Percentiles rank a stretch among this genome's conserved stretches.
These are phyloP conservation scores for Picea engelmannii DNA, from an alignment of 83 land plant genomes.

Conservation along the genomic window DNA sequence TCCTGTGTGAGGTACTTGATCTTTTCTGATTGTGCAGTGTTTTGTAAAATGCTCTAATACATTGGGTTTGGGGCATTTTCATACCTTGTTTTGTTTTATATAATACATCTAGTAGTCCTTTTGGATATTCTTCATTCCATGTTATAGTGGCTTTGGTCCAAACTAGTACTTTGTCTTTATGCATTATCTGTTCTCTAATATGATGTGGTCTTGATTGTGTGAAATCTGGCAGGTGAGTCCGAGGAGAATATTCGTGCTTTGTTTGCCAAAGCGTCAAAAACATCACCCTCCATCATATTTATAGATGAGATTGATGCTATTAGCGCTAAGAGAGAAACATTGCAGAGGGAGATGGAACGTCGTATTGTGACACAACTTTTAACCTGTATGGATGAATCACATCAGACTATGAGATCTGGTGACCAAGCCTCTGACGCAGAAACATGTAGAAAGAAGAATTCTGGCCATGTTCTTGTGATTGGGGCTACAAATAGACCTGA, in stretches of 20 bases:
- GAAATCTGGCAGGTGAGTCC: constrained; percentile 69
- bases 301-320: constrained; percentile 99
- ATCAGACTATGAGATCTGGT: constrained; percentile 25
- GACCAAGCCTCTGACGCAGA: constrained; percentile 31
- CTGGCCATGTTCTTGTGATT: constrained; percentile 88
- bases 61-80: not conserved
- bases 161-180: not conserved
- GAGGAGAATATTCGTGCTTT: constrained; percentile 90
- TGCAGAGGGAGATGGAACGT: constrained; percentile 94
- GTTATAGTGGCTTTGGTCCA: not conserved
- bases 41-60: not conserved
- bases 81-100: not conserved
- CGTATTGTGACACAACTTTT: constrained; percentile 93
- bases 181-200: not conserved
- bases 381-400: constrained; percentile 96
- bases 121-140: not conserved
- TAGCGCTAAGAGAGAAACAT: constrained; percentile 85
- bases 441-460: constrained; percentile 21
- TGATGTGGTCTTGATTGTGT: not conserved
- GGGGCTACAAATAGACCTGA: constrained; percentile 99
- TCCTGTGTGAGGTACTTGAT: not conserved
- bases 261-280: constrained; percentile 78
- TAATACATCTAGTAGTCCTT: not conserved
- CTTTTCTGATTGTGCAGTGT: not conserved
- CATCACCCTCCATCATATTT: constrained; percentile 92